These are phyloP conservation scores for Sporopachydermia cereana DNA, from an alignment of 1,139 yeast species.

Conservation along the genomic window DNA sequence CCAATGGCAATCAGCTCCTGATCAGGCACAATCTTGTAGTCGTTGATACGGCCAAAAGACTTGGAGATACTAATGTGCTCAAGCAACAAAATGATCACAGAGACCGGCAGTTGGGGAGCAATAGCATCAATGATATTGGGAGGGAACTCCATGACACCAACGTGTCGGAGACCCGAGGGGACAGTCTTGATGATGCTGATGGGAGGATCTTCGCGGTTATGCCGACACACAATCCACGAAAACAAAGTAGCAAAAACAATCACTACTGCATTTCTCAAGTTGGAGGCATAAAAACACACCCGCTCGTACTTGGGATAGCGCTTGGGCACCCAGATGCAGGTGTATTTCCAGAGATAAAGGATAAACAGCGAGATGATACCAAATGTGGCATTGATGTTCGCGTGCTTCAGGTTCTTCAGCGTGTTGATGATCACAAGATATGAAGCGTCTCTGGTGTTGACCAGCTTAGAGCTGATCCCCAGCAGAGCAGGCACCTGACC, in stretches of 20 bases:
- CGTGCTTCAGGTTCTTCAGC: constrained; percentile 55
- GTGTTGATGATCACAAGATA: constrained; percentile 61
- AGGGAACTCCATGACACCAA: constrained; percentile 63
- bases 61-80: constrained; percentile 93
- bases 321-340: constrained; percentile 43
- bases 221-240: constrained; percentile 48
- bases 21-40: constrained; percentile 82
- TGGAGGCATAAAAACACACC: constrained; percentile 57
- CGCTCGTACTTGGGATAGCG: constrained; percentile 50
- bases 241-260: constrained; percentile 69
- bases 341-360: constrained; percentile 56
- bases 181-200: constrained; percentile 62
- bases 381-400: constrained; percentile 77
- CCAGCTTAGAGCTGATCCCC: constrained; percentile 50
- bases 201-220: constrained; percentile 28
- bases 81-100: constrained; percentile 66
- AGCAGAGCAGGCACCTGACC: constrained; percentile 84
- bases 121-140: constrained; percentile 46
- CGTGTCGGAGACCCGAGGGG: constrained; percentile 70
- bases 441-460: constrained; percentile 64
- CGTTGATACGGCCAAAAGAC: constrained; percentile 87
- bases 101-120: constrained; percentile 76
- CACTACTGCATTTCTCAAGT: constrained; percentile 71
- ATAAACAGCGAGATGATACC: constrained; percentile 66
- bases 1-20: constrained; percentile 95